These are phyloP conservation scores for Solanum appendiculatum DNA, from an alignment of 257 asterid species.

Conservation along the genomic window DNA sequence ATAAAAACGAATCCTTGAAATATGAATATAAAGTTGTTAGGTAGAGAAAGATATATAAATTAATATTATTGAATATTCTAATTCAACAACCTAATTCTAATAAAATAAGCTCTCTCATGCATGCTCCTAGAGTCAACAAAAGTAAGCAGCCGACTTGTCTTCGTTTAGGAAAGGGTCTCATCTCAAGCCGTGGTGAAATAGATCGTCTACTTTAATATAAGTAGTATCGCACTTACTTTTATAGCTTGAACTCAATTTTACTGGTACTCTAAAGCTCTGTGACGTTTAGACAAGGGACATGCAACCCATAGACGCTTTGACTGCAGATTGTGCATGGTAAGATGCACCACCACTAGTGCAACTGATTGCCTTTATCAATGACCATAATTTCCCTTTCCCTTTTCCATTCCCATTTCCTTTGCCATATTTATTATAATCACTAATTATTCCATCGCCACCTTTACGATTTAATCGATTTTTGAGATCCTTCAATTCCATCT, in stretches of 20 bases:
- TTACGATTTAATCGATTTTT: conserved; percentile 51
- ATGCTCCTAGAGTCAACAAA: not conserved
- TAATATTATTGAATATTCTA: not conserved
- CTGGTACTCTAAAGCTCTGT: not conserved
- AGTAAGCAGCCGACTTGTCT: not conserved
- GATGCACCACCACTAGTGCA: conserved; percentile 28
- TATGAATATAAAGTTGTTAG: not conserved
- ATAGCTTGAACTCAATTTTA: not conserved
- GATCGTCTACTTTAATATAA: no score
- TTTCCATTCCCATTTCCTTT: conserved; percentile 2
- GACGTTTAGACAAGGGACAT: not conserved
- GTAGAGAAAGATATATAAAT: not conserved
- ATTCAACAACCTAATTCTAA: not conserved
- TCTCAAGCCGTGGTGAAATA: not conserved
- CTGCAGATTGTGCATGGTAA: conserved; percentile 14
- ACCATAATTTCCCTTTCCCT: conserved; percentile 26
- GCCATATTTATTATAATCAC: not conserved
- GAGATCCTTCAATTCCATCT: conserved; percentile 42
- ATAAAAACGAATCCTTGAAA: not conserved
- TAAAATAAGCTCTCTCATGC: not conserved
- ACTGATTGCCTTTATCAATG: conserved; percentile 48
- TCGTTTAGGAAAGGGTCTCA: not conserved
- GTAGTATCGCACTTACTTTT: fast-evolving
- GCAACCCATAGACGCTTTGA: conserved; percentile 8
- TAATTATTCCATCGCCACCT: not conserved